A percentile compares a stretch with the other conserved stretches of the same genome.
These are phyloP conservation scores for Tylopilus felleus DNA, from an alignment of 768 basidiomycete species.

Conservation along the genomic window DNA sequence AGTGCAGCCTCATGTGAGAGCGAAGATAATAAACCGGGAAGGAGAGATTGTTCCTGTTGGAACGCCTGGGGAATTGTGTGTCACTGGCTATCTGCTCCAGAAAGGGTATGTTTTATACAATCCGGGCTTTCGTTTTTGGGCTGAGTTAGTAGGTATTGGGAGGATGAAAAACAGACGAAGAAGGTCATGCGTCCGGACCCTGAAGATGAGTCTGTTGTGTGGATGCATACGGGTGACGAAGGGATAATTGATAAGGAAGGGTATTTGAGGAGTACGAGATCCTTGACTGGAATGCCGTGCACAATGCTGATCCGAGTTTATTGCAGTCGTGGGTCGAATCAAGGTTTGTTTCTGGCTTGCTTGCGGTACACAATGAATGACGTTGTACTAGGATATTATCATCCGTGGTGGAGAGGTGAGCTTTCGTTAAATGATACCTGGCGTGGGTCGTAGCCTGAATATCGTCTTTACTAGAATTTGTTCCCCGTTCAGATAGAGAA, in stretches of 20 bases:
- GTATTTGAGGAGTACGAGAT: conserved; percentile 61
- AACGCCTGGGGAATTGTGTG: conserved; percentile 69
- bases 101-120: conserved; percentile 51
- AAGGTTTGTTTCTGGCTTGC: conserved; percentile 46
- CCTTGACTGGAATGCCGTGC: neutral
- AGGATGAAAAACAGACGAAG: conserved; percentile 63
- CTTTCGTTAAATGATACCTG: neutral
- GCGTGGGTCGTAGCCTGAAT: neutral
- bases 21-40: conserved; percentile 59
- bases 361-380: conserved; percentile 1
- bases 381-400: conserved; percentile 60
- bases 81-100: conserved; percentile 75
- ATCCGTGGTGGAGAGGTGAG: conserved; percentile 81
- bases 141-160: conserved; percentile 60
- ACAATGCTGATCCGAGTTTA: neutral
- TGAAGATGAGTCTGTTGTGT: conserved; percentile 53
- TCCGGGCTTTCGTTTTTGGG: neutral
- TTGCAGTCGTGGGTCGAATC: conserved; percentile 69
- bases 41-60: conserved; percentile 67
- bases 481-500: conserved; percentile 88
- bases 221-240: conserved; percentile 86
- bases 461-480: conserved; percentile 53
- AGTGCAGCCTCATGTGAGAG: conserved; percentile 72
- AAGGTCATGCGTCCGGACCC: conserved; percentile 50
- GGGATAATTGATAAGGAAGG: conserved; percentile 80